phyloP scores from a whole-genome alignment of 768 basidiomycete species.

The Leucocoprinus sp. region DNA sequence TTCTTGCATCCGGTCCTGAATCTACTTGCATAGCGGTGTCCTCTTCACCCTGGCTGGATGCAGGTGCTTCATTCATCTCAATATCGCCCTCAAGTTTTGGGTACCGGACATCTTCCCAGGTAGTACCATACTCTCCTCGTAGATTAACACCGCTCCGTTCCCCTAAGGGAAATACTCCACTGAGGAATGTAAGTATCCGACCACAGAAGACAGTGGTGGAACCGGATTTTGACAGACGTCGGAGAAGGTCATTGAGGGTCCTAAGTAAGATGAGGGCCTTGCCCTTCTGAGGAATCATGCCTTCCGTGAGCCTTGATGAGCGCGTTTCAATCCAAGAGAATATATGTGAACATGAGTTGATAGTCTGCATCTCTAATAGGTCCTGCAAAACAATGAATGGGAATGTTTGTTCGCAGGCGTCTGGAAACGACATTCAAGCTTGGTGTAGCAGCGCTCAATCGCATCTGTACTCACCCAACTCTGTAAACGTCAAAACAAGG shows the following conservation, averaged over 20 bases:
- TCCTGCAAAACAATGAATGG: slow-evolving; percentile 73
- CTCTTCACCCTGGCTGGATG: slow-evolving; percentile 15
- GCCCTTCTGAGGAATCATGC: slow-evolving; percentile 79
- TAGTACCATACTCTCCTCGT: slow-evolving; percentile 77
- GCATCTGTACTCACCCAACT: slow-evolving; percentile 47
- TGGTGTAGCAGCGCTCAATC: neutral
- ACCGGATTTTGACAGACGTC: slow-evolving; percentile 81
- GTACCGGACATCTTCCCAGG: slow-evolving; percentile 61
- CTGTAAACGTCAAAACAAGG: slow-evolving; percentile 67
- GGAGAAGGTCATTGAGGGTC: slow-evolving; percentile 79
- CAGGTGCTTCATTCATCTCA: slow-evolving; percentile 17
- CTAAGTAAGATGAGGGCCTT: slow-evolving; percentile 81
- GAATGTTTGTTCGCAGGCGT: slow-evolving; percentile 70
- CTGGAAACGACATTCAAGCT: slow-evolving; percentile 29
- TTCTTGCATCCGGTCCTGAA: slow-evolving; percentile 27
- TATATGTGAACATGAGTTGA: slow-evolving; percentile 76
- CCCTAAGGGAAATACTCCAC: slow-evolving; percentile 77
- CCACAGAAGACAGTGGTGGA: slow-evolving; percentile 84
- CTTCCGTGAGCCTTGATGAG: slow-evolving; percentile 59
- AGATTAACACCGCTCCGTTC: slow-evolving; percentile 90
- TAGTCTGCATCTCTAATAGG: slow-evolving; percentile 79
- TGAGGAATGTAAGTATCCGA: slow-evolving; percentile 80
- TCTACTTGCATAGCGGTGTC: slow-evolving; percentile 62
- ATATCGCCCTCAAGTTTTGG: slow-evolving; percentile 20
- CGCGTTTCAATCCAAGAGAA: slow-evolving; percentile 84